Evolutionary conservation across 345 rosid species (phyloP), one percentile per base, ranked within the genome.

Genomic region (Salix suchowensis): DNA sequence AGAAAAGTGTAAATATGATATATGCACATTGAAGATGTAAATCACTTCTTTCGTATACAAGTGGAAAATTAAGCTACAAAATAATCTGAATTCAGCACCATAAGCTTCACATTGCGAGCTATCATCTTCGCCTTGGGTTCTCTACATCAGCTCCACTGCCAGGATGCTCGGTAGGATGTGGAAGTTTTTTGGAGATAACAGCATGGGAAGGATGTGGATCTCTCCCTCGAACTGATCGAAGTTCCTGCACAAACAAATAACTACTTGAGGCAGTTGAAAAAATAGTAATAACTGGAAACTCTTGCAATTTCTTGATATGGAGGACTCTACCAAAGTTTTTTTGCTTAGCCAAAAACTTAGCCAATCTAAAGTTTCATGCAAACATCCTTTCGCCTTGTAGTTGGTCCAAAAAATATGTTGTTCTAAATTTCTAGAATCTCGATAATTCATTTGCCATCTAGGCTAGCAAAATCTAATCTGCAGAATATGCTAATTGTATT

Each of bases 201-300:
- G 74, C 79, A 19, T 65, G 68, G 23, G 76, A 68, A 13, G 87
- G 71, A 12, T 67, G 78, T 48, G 75, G 64, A 70, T 84, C 89
- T 80, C 70, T 87, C 62, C 81, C 91, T 62, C 73, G 79, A 5
- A 76, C 28, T 67, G 84, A 26, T 79, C 88, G 75, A 65, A 78
- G 88, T 77, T 90, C 94, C 94, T 88, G 83, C 68, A 78, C 32
- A 68, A 72, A 50, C 36, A 61, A 71, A 69, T 5, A 32, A 46
- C 13, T 0, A 37, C 24, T 34, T 54, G 55, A 70, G 23, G 44
- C 7, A 23, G 70, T 37, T 55, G 18, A 34, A 23, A 12, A 70
- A 40, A 24, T 14, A 24, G 19, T 0, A 6, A 14, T 5, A 36
- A 23, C 23, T 32, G 24, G 30, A 10, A 55, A 21, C 10, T 55